Percentiles rank a stretch among this genome's conserved stretches.
Conservation (phyloP, 176 grass and related monocot species). For the Oryza glumipatula region DNA sequence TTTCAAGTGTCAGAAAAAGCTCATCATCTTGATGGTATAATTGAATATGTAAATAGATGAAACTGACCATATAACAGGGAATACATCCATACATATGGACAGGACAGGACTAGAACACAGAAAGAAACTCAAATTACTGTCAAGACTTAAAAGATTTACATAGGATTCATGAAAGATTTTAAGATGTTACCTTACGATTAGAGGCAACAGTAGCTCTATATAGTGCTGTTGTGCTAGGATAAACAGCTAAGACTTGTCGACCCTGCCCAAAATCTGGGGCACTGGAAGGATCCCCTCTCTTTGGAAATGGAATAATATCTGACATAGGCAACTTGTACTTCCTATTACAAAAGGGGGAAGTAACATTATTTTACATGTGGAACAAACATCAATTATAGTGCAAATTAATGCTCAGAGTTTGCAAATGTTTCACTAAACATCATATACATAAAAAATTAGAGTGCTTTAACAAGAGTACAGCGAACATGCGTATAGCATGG, state of each 20-base stretch:
- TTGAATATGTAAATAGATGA: conserved; percentile 8
- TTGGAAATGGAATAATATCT: conserved; percentile 94
- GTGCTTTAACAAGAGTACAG: conserved; percentile 13
- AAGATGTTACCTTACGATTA: conserved; percentile 83
- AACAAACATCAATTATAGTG: conserved; percentile 22
- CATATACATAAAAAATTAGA: not conserved
- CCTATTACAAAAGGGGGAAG: conserved; percentile 54
- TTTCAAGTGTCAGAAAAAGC: not conserved
- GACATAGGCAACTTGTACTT: conserved; percentile 84
- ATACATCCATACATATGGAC: conserved; percentile 15
- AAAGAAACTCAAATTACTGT: conserved; percentile 15
- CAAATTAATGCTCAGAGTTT: conserved; percentile 24
- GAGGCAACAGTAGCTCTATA: conserved; percentile 94
- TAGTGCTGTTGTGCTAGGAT: conserved; percentile 95
- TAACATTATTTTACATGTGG: conserved; percentile 28
- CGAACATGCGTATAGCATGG: too few species aligned
- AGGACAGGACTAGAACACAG: conserved; percentile 22
- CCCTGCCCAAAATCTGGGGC: conserved; percentile 86
- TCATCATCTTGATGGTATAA: conserved; percentile 4
- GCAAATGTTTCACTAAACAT: conserved; percentile 24
- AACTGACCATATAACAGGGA: not conserved
- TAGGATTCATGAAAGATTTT: conserved; percentile 2
- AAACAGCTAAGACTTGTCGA: conserved; percentile 89
- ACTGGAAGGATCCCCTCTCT: conserved; percentile 85
- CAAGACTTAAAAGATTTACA: conserved; percentile 7